Evolutionary conservation across 1,139 yeast genomes (phyloP).

Genomic region (Saccharomyces hybrid): DNA sequence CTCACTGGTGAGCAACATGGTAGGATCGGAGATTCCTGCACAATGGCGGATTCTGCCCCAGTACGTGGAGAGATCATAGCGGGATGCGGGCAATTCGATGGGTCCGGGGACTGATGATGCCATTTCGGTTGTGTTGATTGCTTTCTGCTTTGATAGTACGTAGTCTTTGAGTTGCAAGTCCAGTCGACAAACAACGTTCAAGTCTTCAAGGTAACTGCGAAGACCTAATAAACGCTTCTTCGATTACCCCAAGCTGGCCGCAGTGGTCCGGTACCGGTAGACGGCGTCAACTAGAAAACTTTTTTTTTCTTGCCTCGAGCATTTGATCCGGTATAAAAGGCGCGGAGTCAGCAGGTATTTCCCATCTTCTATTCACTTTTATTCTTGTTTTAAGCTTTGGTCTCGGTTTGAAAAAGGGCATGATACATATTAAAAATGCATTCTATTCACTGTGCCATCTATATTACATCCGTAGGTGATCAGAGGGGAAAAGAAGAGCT

Average conservation of each 20-base stretch:
- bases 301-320: neutral
- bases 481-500: slow-evolving; percentile 34
- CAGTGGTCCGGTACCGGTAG: neutral
- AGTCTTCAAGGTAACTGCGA: neutral
- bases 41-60: slow-evolving; percentile 93
- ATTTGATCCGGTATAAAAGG: neutral
- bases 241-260: neutral
- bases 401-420: slow-evolving; percentile 12
- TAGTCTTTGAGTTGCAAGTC: neutral
- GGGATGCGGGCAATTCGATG: slow-evolving; percentile 68
- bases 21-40: slow-evolving; percentile 86
- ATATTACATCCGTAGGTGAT: slow-evolving; percentile 23
- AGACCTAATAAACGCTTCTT: neutral
- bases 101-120: slow-evolving; percentile 84
- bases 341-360: neutral
- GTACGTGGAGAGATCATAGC: slow-evolving; percentile 70
- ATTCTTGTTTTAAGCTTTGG: neutral
- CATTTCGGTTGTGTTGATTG: slow-evolving; percentile 37
- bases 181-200: neutral
- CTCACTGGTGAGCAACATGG: slow-evolving; percentile 71
- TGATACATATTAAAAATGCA: slow-evolving; percentile 25
- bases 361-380: neutral
- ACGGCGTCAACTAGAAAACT: neutral
- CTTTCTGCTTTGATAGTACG: neutral
- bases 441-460: slow-evolving; percentile 34